Evolutionary conservation across 345 rosid genomes (phyloP), one percentile per base, ranked within the genome.

Genomic region (Excoecaria cochinchinensis): DNA sequence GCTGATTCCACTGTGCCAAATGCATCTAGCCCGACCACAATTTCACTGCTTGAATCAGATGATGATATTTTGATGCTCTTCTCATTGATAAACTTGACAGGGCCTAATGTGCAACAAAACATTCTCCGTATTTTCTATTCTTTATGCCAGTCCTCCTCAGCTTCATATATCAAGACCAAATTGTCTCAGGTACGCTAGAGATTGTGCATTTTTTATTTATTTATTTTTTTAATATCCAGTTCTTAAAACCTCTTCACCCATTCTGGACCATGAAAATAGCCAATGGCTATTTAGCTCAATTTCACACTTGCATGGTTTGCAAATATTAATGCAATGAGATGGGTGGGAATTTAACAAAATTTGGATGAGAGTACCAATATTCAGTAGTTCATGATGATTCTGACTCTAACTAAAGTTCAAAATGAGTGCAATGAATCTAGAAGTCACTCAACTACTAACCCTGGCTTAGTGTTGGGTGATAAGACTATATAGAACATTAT

Each of bases 101-200:
- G 85, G 74, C 89, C 87, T 50, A 82, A 67, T 21, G 84, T 88
- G 77, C 90, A 88, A 71, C 82, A 81, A 76, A 83, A 76, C 73
- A 85, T 90, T 80, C 89, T 90, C 48, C 84, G 74, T 51, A 84
- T 84, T 72, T 90, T 90, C 82, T 75, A 77, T 53, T 89, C 90
- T 47, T 64, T 90, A 73, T 90, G 94, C 73, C 87, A 74, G 55
- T 90, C 90, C 11, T 85, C 89, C 44, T 79, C 84, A 15, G 89
- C 89, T 55, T 67, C 82, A 74, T 51, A 53, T 67, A 76, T 86
- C 73, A 87, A 86, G 80, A 64, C 74, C 68, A 88, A 73, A 74
- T 75, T 90, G 81, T 75, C 55, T 70, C 87, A 90, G 94, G 94
- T 90, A 86, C 55, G 22, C 56, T 66, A 67, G 39, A 66, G 44